Percentiles rank a stretch among this genome's conserved stretches.
phyloP scores from a whole-genome alignment of 768 basidiomycete genomes.

The Pleurotus cornucopiae region DNA sequence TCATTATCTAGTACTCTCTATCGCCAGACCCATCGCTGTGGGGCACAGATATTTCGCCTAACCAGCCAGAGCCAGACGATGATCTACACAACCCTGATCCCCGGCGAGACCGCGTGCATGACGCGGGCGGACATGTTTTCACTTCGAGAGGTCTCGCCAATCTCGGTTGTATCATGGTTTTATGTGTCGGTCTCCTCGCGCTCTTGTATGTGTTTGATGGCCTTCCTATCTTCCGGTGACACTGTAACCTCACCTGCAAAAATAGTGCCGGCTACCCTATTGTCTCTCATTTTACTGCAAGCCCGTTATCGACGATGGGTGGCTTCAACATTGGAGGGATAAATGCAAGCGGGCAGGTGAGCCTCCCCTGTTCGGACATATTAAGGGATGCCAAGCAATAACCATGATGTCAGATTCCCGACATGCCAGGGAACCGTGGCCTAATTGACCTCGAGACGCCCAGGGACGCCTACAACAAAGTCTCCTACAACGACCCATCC shows the following conservation, averaged over 20 bases:
- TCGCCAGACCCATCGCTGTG: conserved; percentile 70
- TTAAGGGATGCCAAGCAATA: conserved; percentile 2
- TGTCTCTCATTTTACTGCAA: conserved; percentile 50
- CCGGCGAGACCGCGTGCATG: conserved; percentile 52
- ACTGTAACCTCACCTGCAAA: not conserved
- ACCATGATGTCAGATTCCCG: conserved; percentile 40
- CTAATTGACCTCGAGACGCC: conserved; percentile 81
- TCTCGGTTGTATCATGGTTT: conserved; percentile 59
- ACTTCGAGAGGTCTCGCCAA: conserved; percentile 70
- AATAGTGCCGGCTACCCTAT: conserved; percentile 61
- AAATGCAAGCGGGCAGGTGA: conserved; percentile 69
- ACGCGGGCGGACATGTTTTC: conserved; percentile 57
- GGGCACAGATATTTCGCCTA: conserved; percentile 63
- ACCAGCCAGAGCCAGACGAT: conserved; percentile 60
- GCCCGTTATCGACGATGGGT: conserved; percentile 41
- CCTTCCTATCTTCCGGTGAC: not conserved
- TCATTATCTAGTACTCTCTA: conserved; percentile 56
- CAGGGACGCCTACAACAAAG: conserved; percentile 43
- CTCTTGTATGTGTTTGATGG: conserved; percentile 46
- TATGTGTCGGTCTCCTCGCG: conserved; percentile 47
- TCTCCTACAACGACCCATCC: conserved; percentile 49
- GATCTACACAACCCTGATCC: conserved; percentile 74
- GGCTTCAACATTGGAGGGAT: conserved; percentile 77
- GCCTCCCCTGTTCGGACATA: conserved; percentile 6
- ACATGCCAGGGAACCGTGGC: conserved; percentile 57